Evolutionary conservation across 306 rosid species (phyloP), one percentile per base, ranked within the genome.

Genomic region (Acacia confusa): DNA sequence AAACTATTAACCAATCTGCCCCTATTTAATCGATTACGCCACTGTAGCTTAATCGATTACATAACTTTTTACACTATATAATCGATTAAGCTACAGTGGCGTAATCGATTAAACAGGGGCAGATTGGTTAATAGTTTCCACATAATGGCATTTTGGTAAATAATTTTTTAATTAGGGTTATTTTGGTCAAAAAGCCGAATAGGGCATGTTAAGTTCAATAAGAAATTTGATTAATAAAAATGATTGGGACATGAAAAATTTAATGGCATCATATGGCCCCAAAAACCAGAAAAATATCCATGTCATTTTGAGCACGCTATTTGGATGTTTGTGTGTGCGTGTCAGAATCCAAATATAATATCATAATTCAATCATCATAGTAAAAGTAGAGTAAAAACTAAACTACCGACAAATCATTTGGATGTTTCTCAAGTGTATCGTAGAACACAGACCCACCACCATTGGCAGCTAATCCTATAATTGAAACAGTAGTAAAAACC

Each of bases 371-470:
- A 16, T 17, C 57, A 50, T 50, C 57, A 17, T 6, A 50, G 57
- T 4, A 16, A 30, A 30, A 2, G 8, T 1, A 48, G n/a, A 48
- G 6, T 50, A 17, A 50, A 50, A 50, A 1, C 4, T 0, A 4
- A 17, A 16, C 57, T 50, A 17, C 19, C 8, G 7, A 16, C 8
- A 7, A 17, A 8, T 50, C 22, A 50, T 16, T 50, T 1, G 57
- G 57, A 16, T 50, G 57, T 17, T 50, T 50, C 57, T 50, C 22
- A 17, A 17, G n/a, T 4, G 57, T 50, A 50, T 36, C 36, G 40
- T 25, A 71, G 22, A 71, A 70, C 20, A 48, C 20, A 71, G 32
- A n/a, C 52, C 79, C 47, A 74, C 40, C 70, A 74, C 48, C 7
- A 72, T 64, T n/a, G 30, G 27, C 52, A 66, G 71, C 45, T 66